phyloP scores from a whole-genome alignment of 148 eudicot species.

The Drosera capensis region DNA sequence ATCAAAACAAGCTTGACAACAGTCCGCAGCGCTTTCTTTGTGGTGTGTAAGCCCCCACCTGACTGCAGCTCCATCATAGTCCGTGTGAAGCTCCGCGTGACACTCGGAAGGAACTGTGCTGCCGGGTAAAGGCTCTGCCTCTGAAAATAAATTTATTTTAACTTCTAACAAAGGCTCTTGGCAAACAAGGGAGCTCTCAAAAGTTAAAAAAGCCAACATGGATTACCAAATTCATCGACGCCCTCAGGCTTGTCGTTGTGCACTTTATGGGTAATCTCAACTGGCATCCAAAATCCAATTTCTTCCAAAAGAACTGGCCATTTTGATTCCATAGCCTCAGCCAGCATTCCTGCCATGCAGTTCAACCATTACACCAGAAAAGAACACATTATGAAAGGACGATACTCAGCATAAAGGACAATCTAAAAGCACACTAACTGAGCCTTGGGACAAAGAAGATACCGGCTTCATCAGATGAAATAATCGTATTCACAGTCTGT shows the following conservation, averaged over 20 bases:
- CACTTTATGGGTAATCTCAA: slow-evolving; percentile 33
- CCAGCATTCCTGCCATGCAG: slow-evolving; percentile 32
- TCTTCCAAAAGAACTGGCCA: slow-evolving; percentile 56
- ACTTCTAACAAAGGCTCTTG: too few relatives aligned
- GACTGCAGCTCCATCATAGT: slow-evolving; percentile 73
- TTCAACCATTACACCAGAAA: background rate
- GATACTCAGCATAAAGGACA: background rate
- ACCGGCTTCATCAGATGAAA: slow-evolving; percentile 57
- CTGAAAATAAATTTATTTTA: too few relatives aligned
- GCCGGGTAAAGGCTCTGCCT: slow-evolving; percentile 38
- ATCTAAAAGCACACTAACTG: background rate
- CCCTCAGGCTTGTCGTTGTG: slow-evolving; percentile 74
- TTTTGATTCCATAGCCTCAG: slow-evolving; percentile 33
- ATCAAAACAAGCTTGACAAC: slow-evolving; percentile 84
- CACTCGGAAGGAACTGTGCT: slow-evolving; percentile 62
- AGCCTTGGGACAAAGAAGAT: background rate
- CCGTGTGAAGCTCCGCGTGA: slow-evolving; percentile 56
- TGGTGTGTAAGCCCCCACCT: slow-evolving; percentile 88
- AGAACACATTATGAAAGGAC: background rate
- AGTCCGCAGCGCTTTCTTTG: slow-evolving; percentile 85
- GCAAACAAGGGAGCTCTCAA: too few relatives aligned
- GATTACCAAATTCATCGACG: slow-evolving; percentile 48
- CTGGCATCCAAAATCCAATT: slow-evolving; percentile 60
- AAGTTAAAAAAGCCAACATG: background rate
- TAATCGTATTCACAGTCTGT: slow-evolving; percentile 19